Evolutionary conservation across 1,139 yeast species (phyloP), one percentile per base, ranked within the genome.

Genomic region (Geotrichum macrosporum): DNA sequence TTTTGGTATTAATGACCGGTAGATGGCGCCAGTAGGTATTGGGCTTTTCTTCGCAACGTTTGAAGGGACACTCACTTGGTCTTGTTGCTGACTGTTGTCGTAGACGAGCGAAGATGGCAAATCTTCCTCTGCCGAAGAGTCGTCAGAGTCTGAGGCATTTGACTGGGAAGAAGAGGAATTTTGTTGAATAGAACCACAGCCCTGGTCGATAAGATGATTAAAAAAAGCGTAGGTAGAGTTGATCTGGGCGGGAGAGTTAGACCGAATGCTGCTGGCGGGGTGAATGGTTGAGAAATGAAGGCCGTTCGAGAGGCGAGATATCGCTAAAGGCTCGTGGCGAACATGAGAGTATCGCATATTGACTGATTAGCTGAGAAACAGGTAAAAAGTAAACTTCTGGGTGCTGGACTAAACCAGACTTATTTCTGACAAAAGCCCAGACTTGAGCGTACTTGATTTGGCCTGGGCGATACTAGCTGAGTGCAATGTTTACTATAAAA

Each of bases 281-380:
- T 24, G 6, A 8, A 10, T 44, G 6, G 36, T 24, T 13, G 44
- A 27, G 15, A 45, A 45, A 15, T 32, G 20, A 19, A 45, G 48
- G 12, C 48, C 48, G 16, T 45, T 45, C 12, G 48, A 45, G 20
- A 45, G 48, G 16, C 38, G 44, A 12, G 48, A 45, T 29, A 45
- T 45, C 15, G 48, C 44, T n/a, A 45, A 21, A 4, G 48, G 48
- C 19, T 44, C 19, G 3, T 35, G 36, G 9, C 26, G 41, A n/a
- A n/a, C n/a, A n/a, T n/a, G n/a, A n/a, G n/a, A n/a, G n/a, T n/a
- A n/a, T n/a, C n/a, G n/a, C n/a, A n/a, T n/a, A n/a, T n/a, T n/a
- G n/a, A n/a, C n/a, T n/a, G n/a, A n/a, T n/a, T n/a, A n/a, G n/a
- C n/a, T n/a, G n/a, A n/a, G n/a, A n/a, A n/a, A n/a, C n/a, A n/a